Base-by-base conservation (phyloP, 345 rosid species). In the Brassica cretica region DNA sequence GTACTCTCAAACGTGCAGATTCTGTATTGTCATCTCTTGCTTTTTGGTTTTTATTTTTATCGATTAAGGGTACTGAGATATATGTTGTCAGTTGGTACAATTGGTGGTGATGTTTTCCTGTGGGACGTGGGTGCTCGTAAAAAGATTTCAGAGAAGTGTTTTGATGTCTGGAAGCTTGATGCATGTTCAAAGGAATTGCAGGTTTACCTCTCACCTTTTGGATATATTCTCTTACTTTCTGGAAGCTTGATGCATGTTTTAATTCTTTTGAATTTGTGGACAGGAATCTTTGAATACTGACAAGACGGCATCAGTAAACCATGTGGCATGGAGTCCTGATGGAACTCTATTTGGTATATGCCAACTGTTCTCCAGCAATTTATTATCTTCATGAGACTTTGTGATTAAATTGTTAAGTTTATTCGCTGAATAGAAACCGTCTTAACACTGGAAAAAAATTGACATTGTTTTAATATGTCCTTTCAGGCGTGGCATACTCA, bases 281-380 rank as follows among this genome's bases (percentile, higher is more conserved):
- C 49, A 91, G 94, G 85, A 87, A 71, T 86, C 91, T 25, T 62
- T 89, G 70, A 61, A 85, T 24, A 86, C 49, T 79, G 98, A 87
- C 76, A 76, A 78, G 71, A 60, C 89, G 61, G 88, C 84, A 76
- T 86, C 94, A 0, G 91, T 87, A 58, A 91, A 93, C 76, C 90
- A 96, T 75, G 98, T 89, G 67, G 83, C 83, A 72, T 93, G 98
- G 98, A 89, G 97, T 79, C 88, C 97, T 19, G 92, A 93, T 85
- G 98, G 98, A 86, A 64, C 76, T 68, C 83, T 88, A 16, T 91
- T 93, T 83, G 97, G 98, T 91, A 86, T 15, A 53, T 68, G 68
- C 35, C 60, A 70, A 56, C 16, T 58, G 11, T 15, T 62, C 67
- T 39, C 29, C 16, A 25, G 7, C 15, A 30, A 5, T 55, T 64